Base-by-base conservation (phyloP, 2,329 filamentous ascomycete genomes). In the Zymoseptoria brevis region DNA sequence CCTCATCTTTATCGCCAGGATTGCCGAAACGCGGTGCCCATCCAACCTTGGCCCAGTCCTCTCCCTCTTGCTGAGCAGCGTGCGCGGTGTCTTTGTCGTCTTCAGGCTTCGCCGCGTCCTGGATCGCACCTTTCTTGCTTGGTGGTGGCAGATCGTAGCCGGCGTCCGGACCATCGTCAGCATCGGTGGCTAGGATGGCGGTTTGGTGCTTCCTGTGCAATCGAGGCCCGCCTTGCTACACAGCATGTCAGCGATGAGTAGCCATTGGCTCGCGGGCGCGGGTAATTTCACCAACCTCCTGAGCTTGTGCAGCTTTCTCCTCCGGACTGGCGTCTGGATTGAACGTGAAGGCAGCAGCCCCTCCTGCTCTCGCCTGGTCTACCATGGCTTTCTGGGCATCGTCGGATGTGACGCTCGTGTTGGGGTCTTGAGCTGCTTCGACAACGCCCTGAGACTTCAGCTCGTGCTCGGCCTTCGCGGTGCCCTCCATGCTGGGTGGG, bases 21-120 rank as follows among this genome's bases (percentile, higher is more conserved):
- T 84, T 85, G 66, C 90, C 90, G 71, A 96, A 91, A 63, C 84
- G 85, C 49, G 94, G 94, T 13, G 89, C 86, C 94, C 94, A 97
- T 55, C 94, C 94, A 5, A 91, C 90, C 62, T 76, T 76, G 55
- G 67, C 74, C 73, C 74, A 81, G 22, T 74, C 71, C 50, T 75
- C 82, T 79, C 76, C 62, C 16, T 61, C 61, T 56, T 83, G 80
- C 62, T 83, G 82, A 60, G 81, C 79, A 48, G 80, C 77, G 56
- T 76, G 74, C 58, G 78, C 84, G 66, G 82, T 81, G 49, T 73
- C 68, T 9, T 53, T 55, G 48, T 52, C 57, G 54, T 67, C 63
- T 61, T 80, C 81, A 75, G 58, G 80, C 77, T 62, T 83, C 71
- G 59, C 78, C 72, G 67, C 81, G 19, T 78, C 71, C 4, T 81